Evolutionary conservation across 2,329 filamentous ascomycete genomes (phyloP).

Genomic region (Diaporthe citrichinensis): DNA sequence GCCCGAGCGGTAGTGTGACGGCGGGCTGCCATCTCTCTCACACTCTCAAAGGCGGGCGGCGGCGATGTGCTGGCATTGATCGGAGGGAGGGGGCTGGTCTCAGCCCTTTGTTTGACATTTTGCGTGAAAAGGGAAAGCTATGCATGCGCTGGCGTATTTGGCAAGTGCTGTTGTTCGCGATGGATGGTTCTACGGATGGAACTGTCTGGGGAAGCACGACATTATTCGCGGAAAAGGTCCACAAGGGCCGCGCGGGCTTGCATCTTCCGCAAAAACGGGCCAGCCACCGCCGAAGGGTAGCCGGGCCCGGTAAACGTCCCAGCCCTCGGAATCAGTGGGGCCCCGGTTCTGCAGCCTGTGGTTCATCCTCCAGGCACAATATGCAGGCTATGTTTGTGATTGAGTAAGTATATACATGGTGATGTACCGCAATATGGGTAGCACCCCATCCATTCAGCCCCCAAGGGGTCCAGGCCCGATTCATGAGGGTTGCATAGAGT

Average conservation of each 20-base stretch:
- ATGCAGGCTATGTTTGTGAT: not conserved
- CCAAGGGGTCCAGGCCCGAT: slow-evolving; percentile 29
- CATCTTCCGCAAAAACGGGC: slow-evolving; percentile 26
- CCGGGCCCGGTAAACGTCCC: not conserved
- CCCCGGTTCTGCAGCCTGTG: not conserved
- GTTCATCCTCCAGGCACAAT: not conserved
- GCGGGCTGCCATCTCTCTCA: not conserved
- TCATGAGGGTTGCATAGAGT: slow-evolving; percentile 17
- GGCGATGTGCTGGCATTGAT: slow-evolving; percentile 14
- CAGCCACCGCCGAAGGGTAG: not conserved
- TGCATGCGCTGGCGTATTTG: slow-evolving; percentile 7
- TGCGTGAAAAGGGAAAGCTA: not conserved
- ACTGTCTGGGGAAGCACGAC: slow-evolving; percentile 13
- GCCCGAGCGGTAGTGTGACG: slow-evolving; percentile 10
- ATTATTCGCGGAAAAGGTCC: slow-evolving; percentile 30
- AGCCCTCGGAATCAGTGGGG: slow-evolving; percentile 14
- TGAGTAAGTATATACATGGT: not conserved
- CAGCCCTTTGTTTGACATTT: not conserved
- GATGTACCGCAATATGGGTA: not conserved
- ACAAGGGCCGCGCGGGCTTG: slow-evolving; percentile 14
- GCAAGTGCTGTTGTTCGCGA: not conserved
- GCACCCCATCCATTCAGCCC: slow-evolving; percentile 10
- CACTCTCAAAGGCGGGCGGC: not conserved
- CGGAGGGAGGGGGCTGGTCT: no score
- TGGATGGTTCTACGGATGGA: slow-evolving; percentile 4